These are phyloP conservation scores for Paramecium caudatum DNA, from an alignment of 73 alveolate genomes.

Conservation along the genomic window DNA sequence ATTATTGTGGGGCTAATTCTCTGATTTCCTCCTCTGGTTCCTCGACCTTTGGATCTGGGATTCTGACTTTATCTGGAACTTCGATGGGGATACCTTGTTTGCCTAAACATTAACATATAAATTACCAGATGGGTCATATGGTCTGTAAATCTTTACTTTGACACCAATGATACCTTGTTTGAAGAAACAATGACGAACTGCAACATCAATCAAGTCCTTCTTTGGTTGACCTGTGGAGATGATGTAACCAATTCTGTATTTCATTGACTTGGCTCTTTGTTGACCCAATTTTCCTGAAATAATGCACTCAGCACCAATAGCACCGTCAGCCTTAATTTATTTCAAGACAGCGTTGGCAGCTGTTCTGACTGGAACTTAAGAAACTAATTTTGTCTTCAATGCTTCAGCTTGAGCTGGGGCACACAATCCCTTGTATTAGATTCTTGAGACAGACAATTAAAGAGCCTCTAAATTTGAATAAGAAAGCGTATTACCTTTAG, in stretches of 20 bases:
- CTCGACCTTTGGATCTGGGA: conserved; percentile 32
- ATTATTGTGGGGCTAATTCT: neutral
- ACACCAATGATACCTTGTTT: conserved; percentile 96
- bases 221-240: conserved; percentile 95
- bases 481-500: conserved; percentile 20
- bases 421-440: conserved; percentile 87
- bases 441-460: conserved; percentile 82
- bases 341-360: conserved; percentile 92
- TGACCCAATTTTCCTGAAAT: conserved; percentile 95
- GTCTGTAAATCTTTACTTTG: conserved; percentile 89
- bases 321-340: conserved; percentile 82
- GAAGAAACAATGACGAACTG: conserved; percentile 95
- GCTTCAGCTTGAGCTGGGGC: conserved; percentile 95
- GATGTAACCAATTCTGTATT: conserved; percentile 92
- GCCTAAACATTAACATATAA: neutral
- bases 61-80: conserved; percentile 57
- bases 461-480: conserved; percentile 79
- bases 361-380: conserved; percentile 92
- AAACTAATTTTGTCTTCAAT: conserved; percentile 86
- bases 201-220: conserved; percentile 88
- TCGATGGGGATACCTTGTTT: conserved; percentile 40
- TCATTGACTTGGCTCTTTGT: conserved; percentile 96
- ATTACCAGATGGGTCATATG: conserved; percentile 74
- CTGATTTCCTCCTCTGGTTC: conserved; percentile 40
- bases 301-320: conserved; percentile 93